Percentiles rank a stretch among this genome's conserved stretches.
These are phyloP conservation scores for Verticillium klebahnii DNA, from an alignment of 2,329 filamentous ascomycete genomes.

Conservation along the genomic window DNA sequence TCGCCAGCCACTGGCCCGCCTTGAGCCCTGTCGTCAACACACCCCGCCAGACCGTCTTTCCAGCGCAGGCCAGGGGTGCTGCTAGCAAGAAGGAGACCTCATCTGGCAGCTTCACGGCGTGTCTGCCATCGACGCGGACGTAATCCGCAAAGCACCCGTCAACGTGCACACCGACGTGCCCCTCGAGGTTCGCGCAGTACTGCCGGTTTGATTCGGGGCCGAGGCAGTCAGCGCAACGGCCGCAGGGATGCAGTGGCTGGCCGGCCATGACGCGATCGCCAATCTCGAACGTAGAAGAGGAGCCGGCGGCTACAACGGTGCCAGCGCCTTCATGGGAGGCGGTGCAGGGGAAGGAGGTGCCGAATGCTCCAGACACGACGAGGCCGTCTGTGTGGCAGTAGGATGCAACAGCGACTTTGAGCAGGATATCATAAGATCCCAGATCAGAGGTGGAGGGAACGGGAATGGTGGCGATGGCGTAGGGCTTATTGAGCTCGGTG, in stretches of 20 bases:
- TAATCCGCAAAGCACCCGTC: conserved; percentile 57
- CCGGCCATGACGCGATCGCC: conserved; percentile 55
- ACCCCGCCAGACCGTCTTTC: conserved; percentile 44
- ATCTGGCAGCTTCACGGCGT: conserved; percentile 41
- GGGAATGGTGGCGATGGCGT: conserved; percentile 44
- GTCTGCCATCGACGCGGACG: conserved; percentile 42
- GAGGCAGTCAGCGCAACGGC: conserved; percentile 45
- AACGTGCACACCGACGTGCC: conserved; percentile 42
- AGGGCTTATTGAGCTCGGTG: conserved; percentile 46
- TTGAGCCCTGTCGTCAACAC: conserved; percentile 34
- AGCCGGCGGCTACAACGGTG: conserved; percentile 44
- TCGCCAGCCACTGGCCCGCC: conserved; percentile 62
- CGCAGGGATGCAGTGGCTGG: conserved; percentile 47
- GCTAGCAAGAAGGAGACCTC: conserved; percentile 43
- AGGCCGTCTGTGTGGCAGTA: conserved; percentile 60
- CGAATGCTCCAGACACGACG: conserved; percentile 45
- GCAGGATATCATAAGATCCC: conserved; percentile 48
- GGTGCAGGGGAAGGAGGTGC: conserved; percentile 42
- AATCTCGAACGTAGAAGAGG: conserved; percentile 30
- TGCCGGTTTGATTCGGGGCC: conserved; percentile 43
- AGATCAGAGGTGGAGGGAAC: conserved; percentile 36
- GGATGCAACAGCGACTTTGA: conserved; percentile 55
- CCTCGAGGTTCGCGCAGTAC: conserved; percentile 43
- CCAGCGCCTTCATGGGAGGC: conserved; percentile 55
- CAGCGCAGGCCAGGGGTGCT: conserved; percentile 54